These are phyloP conservation scores for Diaporthe vaccinii DNA, from an alignment of 2,329 filamentous ascomycete species.

Conservation along the genomic window DNA sequence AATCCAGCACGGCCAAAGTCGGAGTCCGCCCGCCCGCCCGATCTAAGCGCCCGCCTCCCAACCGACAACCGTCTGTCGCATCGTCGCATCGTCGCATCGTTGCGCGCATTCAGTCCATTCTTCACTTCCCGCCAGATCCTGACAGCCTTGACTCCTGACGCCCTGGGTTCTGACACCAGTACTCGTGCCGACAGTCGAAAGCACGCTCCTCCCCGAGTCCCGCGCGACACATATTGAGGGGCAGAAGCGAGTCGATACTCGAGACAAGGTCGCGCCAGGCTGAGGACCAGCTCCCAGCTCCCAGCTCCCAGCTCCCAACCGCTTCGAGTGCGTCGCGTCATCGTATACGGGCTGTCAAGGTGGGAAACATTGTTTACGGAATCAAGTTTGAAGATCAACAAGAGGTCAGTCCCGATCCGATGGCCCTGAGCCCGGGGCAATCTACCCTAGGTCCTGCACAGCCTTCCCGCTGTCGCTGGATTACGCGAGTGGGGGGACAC, in stretches of 20 bases:
- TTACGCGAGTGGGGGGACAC: slow-evolving; percentile 31
- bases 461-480: slow-evolving; percentile 31
- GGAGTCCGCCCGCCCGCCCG: slow-evolving; percentile 17
- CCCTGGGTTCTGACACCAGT: neutral
- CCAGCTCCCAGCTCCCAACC: slow-evolving; percentile 6
- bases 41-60: slow-evolving; percentile 19
- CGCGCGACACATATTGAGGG: slow-evolving; percentile 24
- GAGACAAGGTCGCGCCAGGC: slow-evolving; percentile 11
- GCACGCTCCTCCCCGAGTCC: neutral
- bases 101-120: slow-evolving; percentile 15
- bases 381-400: neutral
- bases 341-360: slow-evolving; percentile 24
- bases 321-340: slow-evolving; percentile 20
- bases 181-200: neutral
- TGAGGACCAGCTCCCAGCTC: slow-evolving; percentile 21
- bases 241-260: neutral
- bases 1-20: slow-evolving; percentile 13
- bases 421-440: slow-evolving; percentile 14
- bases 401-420: slow-evolving; percentile 34
- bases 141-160: neutral
- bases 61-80: slow-evolving; percentile 20
- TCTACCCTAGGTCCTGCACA: slow-evolving; percentile 29
- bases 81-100: slow-evolving; percentile 16
- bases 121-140: neutral
- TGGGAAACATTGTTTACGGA: neutral